phyloP scores from a whole-genome alignment of 768 basidiomycete genomes.

The Tephrocybe sp. region DNA sequence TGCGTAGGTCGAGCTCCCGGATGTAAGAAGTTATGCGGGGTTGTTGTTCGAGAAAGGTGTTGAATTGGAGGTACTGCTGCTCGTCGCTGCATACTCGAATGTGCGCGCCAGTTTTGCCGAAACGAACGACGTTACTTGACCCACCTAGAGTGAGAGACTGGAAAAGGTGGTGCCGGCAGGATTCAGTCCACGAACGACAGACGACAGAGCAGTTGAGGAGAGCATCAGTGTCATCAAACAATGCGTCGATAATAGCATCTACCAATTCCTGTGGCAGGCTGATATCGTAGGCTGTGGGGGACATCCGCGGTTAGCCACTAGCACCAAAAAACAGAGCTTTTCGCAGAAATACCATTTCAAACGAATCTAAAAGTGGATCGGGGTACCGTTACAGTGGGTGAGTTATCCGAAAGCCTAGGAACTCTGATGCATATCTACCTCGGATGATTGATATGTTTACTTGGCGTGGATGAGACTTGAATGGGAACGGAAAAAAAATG shows the following conservation, averaged over 20 bases:
- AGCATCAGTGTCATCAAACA: neutral
- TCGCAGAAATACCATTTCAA: neutral
- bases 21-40: neutral
- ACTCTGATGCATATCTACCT: neutral
- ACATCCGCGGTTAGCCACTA: neutral
- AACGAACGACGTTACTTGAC: slow-evolving; percentile 5
- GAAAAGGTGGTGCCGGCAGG: slow-evolving; percentile 3
- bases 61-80: slow-evolving; percentile 5
- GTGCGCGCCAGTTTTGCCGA: slow-evolving; percentile 2
- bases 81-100: neutral
- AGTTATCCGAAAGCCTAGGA: neutral
- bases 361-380: neutral
- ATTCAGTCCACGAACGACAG: slow-evolving; percentile 1
- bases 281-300: neutral
- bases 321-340: neutral
- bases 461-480: too few relatives aligned
- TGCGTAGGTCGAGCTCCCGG: neutral
- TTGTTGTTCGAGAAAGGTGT: slow-evolving; percentile 1
- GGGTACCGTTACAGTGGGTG: neutral
- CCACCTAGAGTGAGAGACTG: slow-evolving; percentile 6
- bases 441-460: too few relatives aligned
- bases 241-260: slow-evolving; percentile 2
- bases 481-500: too few relatives aligned
- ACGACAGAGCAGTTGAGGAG: slow-evolving; percentile 2
- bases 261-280: neutral